Evolutionary conservation across 2,329 filamentous ascomycete genomes (phyloP).

Genomic region (Penicillium fuscoglaucum): DNA sequence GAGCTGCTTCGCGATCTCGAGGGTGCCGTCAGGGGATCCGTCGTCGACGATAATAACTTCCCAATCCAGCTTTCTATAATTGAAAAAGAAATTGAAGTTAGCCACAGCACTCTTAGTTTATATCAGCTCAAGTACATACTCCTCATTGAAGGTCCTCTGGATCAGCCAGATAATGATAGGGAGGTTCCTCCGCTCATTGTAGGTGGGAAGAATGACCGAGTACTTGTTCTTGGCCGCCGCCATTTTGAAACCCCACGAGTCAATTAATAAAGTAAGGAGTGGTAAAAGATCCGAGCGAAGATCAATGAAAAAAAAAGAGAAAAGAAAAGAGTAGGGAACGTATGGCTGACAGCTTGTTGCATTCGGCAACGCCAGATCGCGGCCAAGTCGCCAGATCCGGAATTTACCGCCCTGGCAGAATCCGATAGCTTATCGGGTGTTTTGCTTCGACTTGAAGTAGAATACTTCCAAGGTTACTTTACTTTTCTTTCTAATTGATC

Average conservation of each 20-base stretch:
- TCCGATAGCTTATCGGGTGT: constrained; percentile 28
- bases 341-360: constrained; percentile 29
- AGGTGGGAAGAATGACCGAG: constrained; percentile 95
- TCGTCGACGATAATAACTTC: constrained; percentile 98
- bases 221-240: constrained; percentile 66
- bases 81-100: not conserved
- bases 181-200: constrained; percentile 96
- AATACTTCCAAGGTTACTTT: not conserved
- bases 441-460: constrained; percentile 2
- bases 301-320: constrained; percentile 13
- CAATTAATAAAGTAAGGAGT: constrained; percentile 12
- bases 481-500: not conserved
- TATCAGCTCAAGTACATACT: constrained; percentile 55
- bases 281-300: constrained; percentile 10
- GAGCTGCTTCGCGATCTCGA: constrained; percentile 86
- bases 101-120: not conserved
- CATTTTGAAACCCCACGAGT: constrained; percentile 32
- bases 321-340: constrained; percentile 25
- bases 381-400: constrained; percentile 33
- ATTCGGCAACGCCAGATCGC: constrained; percentile 22
- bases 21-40: constrained; percentile 92
- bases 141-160: constrained; percentile 84
- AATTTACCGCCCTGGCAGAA: constrained; percentile 33
- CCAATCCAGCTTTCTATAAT: constrained; percentile 83
- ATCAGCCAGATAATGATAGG: constrained; percentile 95